Base-by-base conservation (phyloP, 768 basidiomycete genomes). In the Agaricus blazei region DNA sequence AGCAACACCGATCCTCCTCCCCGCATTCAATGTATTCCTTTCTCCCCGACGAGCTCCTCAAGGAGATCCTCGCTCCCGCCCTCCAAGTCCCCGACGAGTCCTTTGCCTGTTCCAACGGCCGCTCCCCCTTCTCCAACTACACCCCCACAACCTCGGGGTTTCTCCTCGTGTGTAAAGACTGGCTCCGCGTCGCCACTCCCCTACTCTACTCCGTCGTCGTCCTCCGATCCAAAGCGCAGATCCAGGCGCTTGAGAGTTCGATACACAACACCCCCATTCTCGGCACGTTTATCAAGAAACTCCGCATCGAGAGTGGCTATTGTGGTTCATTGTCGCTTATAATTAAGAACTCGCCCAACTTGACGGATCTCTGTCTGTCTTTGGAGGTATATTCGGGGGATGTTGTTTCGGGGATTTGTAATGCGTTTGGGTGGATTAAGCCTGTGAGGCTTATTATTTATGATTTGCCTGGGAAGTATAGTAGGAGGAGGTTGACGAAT, bases 131-230 rank as follows among this genome's bases (percentile, higher is more conserved):
- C 43, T 34, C 57, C 2, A 51, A 29, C 19, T 50, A 62, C 50
- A 48, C 57, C 14, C 48, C 49, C 14, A 61, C 62, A 4, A 62
- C 56, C 5, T 64, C 64, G 3, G 60, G 55, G 2, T 54, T 54
- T 41, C 63, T 68, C 24, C 46, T 64, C 9, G 63, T 65, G 2
- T 64, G 59, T 52, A 68, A 67, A 42, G 47, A 56, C 9, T 68
- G 67, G 67, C 62, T 65, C 29, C 64, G 65, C 31, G 62, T 66
- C n/a, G 59, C 61, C 3, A 68, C 63, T 0, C 65, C 65, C 2
- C 59, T 66, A 9, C 63, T 68, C 6, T 68, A 68, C 48, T 44
- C 61, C 37, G 57, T 61, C 12, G 64, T 67, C 7, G 54, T 67
- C n/a, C 54, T 67, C 1, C 64, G 64, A n/a, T 67, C 65, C 4